These are phyloP conservation scores for Leishmania guyanensis DNA, from an alignment of 208 protist genomes.

Conservation along the genomic window DNA sequence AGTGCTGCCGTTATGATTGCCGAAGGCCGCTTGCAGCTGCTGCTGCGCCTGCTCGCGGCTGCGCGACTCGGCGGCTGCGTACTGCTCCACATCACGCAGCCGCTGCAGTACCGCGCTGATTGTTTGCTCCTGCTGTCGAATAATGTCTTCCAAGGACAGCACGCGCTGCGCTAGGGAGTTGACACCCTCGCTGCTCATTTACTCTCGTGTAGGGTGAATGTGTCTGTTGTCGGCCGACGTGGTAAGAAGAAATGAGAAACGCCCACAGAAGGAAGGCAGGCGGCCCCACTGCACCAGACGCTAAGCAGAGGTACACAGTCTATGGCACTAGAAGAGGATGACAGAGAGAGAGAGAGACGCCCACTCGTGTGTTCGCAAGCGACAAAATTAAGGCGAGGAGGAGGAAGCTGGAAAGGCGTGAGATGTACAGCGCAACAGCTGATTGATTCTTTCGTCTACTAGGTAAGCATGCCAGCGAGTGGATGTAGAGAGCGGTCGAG, in stretches of 20 bases:
- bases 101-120: constrained; percentile 64
- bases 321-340: not conserved
- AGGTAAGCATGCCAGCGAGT: not conserved
- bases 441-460: not conserved
- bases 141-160: constrained; percentile 82
- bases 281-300: not conserved
- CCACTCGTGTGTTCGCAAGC: too few species aligned
- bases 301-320: not conserved
- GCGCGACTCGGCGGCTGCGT: constrained; percentile 51
- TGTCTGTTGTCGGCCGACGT: too few species aligned
- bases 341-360: too few species aligned
- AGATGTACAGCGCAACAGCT: not conserved
- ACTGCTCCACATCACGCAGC: constrained; percentile 78
- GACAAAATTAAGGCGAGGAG: not conserved
- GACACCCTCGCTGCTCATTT: constrained; percentile 39
- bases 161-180: constrained; percentile 56
- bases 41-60: constrained; percentile 51
- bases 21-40: constrained; percentile 40
- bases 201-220: too few species aligned
- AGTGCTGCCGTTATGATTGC: constrained; percentile 32
- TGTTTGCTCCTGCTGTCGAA: constrained; percentile 74
- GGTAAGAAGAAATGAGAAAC: too few species aligned
- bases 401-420: not conserved
- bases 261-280: not conserved
- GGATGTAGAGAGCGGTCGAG: not conserved